Evolutionary conservation across 2,329 filamentous ascomycete species (phyloP).

Genomic region (Macrophomina phaseolina): DNA sequence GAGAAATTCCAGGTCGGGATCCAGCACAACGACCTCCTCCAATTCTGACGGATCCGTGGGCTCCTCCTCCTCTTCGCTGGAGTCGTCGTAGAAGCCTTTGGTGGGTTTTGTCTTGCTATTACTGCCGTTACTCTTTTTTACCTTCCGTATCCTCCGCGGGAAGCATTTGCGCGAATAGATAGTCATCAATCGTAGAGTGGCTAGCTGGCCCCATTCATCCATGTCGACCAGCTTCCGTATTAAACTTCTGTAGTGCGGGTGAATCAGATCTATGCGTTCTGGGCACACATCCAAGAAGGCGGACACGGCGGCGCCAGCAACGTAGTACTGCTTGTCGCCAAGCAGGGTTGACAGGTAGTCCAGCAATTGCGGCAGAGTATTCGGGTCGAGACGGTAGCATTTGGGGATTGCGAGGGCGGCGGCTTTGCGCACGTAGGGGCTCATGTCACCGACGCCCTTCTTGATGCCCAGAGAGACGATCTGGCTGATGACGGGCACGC

Average conservation of each 20-base stretch:
- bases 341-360: constrained; percentile 81
- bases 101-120: constrained; percentile 50
- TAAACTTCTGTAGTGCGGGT: constrained; percentile 84
- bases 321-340: constrained; percentile 92
- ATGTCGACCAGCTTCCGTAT: constrained; percentile 95
- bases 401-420: constrained; percentile 95
- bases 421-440: constrained; percentile 87
- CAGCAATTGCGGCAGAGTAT: constrained; percentile 80
- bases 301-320: constrained; percentile 90
- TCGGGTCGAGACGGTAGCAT: constrained; percentile 89
- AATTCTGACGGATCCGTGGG: constrained; percentile 51
- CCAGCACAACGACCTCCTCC: constrained; percentile 67
- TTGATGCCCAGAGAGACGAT: constrained; percentile 97
- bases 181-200: constrained; percentile 80
- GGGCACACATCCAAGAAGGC: constrained; percentile 91
- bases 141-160: constrained; percentile 68
- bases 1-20: constrained; percentile 82
- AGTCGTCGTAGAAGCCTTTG: constrained; percentile 82
- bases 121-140: constrained; percentile 56
- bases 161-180: constrained; percentile 88
- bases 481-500: constrained; percentile 97
- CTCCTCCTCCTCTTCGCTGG: constrained; percentile 53
- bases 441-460: constrained; percentile 92
- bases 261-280: constrained; percentile 83
- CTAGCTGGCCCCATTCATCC: constrained; percentile 97